A percentile compares a stretch with the other conserved stretches of the same genome.
Evolutionary conservation across 345 rosid genomes (phyloP).

Genomic region (Nasturtium officinale): DNA sequence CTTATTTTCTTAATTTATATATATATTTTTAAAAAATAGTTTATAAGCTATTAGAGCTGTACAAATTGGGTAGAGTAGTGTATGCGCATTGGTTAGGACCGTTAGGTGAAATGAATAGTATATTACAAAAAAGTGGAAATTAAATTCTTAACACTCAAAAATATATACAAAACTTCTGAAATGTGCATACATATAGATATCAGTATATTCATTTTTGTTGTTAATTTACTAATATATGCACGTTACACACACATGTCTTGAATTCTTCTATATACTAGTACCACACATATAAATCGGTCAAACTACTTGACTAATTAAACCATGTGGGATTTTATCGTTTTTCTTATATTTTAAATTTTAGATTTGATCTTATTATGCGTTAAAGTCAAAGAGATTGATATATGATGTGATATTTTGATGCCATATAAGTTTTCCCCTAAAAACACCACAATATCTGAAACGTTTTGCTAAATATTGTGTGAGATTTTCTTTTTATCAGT

Average conservation of each 20-base stretch:
- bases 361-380: not conserved
- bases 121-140: too few relatives aligned
- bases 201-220: conserved; percentile 4
- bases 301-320: conserved; percentile 29
- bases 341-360: not conserved
- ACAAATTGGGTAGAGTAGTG: too few relatives aligned
- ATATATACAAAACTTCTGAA: too few relatives aligned
- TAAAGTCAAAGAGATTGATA: not conserved
- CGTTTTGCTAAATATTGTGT: not conserved
- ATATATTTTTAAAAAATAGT: too few relatives aligned
- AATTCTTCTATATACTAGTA: conserved; percentile 17
- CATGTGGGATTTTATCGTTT: conserved; percentile 28
- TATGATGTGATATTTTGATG: not conserved
- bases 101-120: too few relatives aligned
- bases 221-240: conserved; percentile 14
- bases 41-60: too few relatives aligned
- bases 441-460: not conserved
- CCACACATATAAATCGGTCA: conserved; percentile 21
- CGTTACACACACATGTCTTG: conserved; percentile 12
- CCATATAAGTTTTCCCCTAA: too few relatives aligned
- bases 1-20: too few relatives aligned
- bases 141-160: too few relatives aligned
- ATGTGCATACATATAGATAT: conserved; percentile 8
- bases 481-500: not conserved
- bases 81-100: too few relatives aligned